A percentile compares a stretch with the other conserved stretches of the same genome.
These are phyloP conservation scores for Epichloe aotearoae DNA, from an alignment of 2,329 filamentous ascomycete genomes.

Conservation along the genomic window DNA sequence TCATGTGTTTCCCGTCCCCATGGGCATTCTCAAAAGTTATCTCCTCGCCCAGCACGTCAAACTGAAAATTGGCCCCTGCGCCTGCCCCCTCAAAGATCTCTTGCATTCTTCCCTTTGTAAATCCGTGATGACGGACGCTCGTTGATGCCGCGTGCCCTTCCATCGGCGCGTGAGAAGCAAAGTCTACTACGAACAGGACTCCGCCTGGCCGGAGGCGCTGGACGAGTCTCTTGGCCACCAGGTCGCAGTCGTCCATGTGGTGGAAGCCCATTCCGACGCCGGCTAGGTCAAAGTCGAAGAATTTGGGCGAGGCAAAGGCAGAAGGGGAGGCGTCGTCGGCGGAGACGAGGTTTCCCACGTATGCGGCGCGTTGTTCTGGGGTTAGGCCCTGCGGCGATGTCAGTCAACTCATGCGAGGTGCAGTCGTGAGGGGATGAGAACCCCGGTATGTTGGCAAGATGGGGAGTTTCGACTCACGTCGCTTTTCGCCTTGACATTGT, in stretches of 20 bases:
- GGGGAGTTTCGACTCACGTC: constrained; percentile 25
- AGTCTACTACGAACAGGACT: constrained; percentile 54
- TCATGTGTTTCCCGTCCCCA: constrained; percentile 21
- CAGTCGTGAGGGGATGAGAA: not conserved
- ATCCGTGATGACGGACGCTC: constrained; percentile 54
- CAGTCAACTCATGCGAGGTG: no score
- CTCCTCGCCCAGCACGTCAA: constrained; percentile 38
- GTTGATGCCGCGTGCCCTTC: constrained; percentile 15
- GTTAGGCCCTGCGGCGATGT: constrained; percentile 28
- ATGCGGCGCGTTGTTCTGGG: constrained; percentile 39
- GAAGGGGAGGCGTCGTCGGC: constrained; percentile 33
- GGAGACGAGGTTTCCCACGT: constrained; percentile 43
- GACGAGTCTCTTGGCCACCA: constrained; percentile 45
- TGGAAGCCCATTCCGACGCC: constrained; percentile 51
- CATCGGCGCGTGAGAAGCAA: constrained; percentile 39
- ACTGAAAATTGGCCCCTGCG: constrained; percentile 40
- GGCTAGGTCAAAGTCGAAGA: constrained; percentile 56
- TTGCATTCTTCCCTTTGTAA: constrained; percentile 44
- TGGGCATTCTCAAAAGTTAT: constrained; percentile 26
- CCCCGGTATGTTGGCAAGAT: not conserved
- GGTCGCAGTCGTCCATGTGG: constrained; percentile 51
- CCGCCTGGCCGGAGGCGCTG: constrained; percentile 52
- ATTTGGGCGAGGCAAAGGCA: constrained; percentile 45
- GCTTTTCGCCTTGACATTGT: constrained; percentile 46
- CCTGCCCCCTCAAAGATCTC: constrained; percentile 53